These are phyloP conservation scores for Sonneratia caseolaris DNA, from an alignment of 345 rosid species.

Conservation along the genomic window DNA sequence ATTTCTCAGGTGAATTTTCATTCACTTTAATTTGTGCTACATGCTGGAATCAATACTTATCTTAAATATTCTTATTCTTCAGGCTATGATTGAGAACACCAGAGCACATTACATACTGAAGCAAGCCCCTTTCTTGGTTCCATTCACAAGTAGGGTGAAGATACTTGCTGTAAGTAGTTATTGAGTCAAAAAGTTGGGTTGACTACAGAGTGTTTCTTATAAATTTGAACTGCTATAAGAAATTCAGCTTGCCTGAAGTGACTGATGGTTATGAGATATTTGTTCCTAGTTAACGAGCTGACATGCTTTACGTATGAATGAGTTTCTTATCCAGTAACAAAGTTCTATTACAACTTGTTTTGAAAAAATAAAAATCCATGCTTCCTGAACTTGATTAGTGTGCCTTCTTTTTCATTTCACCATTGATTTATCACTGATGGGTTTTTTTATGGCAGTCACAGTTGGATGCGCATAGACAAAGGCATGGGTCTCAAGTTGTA, in stretches of 20 bases:
- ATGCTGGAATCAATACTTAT: not conserved
- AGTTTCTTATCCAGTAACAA: not conserved
- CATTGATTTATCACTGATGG: conserved; percentile 8
- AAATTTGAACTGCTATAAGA: not conserved
- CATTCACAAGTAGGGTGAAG: conserved; percentile 93
- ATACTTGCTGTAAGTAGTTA: conserved; percentile 72
- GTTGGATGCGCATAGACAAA: conserved; percentile 60
- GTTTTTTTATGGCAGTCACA: conserved; percentile 46
- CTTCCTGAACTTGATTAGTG: not conserved
- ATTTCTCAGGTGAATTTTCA: conserved; percentile 71
- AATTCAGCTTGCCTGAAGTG: not conserved
- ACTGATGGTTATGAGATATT: not conserved
- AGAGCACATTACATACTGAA: conserved; percentile 86
- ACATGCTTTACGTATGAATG: not conserved
- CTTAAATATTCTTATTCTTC: conserved; percentile 15
- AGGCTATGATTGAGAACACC: conserved; percentile 82
- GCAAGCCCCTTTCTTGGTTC: conserved; percentile 94
- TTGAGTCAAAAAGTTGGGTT: not conserved
- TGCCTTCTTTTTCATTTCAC: not conserved
- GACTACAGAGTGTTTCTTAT: not conserved
- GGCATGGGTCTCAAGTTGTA: conserved; percentile 60
- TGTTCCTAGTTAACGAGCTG: not conserved
- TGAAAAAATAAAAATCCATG: not conserved
- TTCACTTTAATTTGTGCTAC: conserved; percentile 10
- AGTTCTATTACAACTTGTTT: not conserved